phyloP scores from a whole-genome alignment of 495 filamentous ascomycete genomes.

The Parmelia sp. region DNA sequence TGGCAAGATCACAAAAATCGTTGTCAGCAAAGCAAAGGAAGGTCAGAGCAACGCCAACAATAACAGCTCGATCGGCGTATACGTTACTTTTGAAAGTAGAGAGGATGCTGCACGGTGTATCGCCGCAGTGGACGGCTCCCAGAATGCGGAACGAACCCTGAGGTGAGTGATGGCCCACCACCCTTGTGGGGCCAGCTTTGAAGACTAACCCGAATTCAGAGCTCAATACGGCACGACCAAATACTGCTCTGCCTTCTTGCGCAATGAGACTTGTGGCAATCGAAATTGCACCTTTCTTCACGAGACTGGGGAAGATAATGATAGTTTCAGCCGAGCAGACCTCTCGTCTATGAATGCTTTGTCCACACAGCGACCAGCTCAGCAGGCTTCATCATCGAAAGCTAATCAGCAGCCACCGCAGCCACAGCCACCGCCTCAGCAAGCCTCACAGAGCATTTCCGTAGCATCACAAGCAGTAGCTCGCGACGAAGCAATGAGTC shows the following conservation, averaged over 20 bases:
- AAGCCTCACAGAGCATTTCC: constrained; percentile 36
- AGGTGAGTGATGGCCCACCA: constrained; percentile 38
- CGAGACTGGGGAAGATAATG: constrained; percentile 91
- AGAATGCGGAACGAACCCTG: constrained; percentile 79
- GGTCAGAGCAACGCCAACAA: constrained; percentile 63
- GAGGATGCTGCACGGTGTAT: constrained; percentile 86
- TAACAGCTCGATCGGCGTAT: constrained; percentile 82
- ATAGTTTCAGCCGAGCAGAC: constrained; percentile 93
- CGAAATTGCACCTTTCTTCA: constrained; percentile 96
- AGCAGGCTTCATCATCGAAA: constrained; percentile 27
- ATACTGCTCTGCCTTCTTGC: constrained; percentile 95
- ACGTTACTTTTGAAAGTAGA: constrained; percentile 89
- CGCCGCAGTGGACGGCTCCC: constrained; percentile 80
- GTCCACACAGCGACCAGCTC: constrained; percentile 64
- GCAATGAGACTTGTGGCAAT: constrained; percentile 88
- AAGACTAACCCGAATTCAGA: constrained; percentile 40
- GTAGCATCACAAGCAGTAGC: constrained; percentile 62
- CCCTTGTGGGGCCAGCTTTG: not conserved
- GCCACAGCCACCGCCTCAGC: constrained; percentile 45
- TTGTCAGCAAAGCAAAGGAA: constrained; percentile 89
- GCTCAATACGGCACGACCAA: constrained; percentile 98
- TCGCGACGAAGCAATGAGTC: constrained; percentile 64
- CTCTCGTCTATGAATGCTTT: constrained; percentile 92
- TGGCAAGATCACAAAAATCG: constrained; percentile 96
- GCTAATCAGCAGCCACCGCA: constrained; percentile 36